Percentiles rank a stretch among this genome's conserved stretches.
These are phyloP conservation scores for Avicennia marina DNA, from an alignment of 257 asterid species.

Conservation along the genomic window DNA sequence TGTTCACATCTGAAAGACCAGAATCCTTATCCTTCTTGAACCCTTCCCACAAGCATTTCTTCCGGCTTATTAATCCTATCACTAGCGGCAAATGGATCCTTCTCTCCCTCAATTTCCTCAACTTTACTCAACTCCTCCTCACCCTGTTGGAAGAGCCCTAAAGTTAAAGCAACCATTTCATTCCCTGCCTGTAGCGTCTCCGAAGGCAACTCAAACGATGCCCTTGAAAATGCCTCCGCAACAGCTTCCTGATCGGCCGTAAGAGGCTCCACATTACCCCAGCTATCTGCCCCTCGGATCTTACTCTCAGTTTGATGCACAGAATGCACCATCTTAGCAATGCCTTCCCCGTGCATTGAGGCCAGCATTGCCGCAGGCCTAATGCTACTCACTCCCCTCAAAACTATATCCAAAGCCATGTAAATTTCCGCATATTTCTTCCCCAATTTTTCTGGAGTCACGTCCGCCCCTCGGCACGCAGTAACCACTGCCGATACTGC, in stretches of 20 bases:
- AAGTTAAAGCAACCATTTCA: conserved; percentile 64
- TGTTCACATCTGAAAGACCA: conserved; percentile 56
- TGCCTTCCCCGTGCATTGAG: conserved; percentile 95
- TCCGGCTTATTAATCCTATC: conserved; percentile 85
- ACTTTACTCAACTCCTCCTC: conserved; percentile 61
- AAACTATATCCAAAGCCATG: conserved; percentile 94
- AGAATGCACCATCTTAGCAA: conserved; percentile 95
- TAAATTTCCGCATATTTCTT: conserved; percentile 90
- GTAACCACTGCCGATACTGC: conserved; percentile 86
- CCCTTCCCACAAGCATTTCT: conserved; percentile 72
- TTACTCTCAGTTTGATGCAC: conserved; percentile 80
- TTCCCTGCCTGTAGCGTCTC: conserved; percentile 89
- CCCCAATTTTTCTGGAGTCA: conserved; percentile 84
- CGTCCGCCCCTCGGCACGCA: conserved; percentile 96
- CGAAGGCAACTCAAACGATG: conserved; percentile 70
- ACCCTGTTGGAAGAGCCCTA: conserved; percentile 48
- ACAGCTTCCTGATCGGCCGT: conserved; percentile 63
- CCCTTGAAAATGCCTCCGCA: conserved; percentile 47
- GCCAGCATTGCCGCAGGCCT: conserved; percentile 92
- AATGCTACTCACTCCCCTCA: conserved; percentile 87
- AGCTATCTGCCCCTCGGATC: conserved; percentile 88
- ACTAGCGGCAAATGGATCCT: conserved; percentile 96
- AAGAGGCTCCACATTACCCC: conserved; percentile 63
- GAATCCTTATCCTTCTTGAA: conserved; percentile 86
- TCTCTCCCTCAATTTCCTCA: conserved; percentile 70